Evolutionary conservation across 2,329 filamentous ascomycete genomes (phyloP), one percentile per base, ranked within the genome.

Genomic region (Aspergillus calidoustus): DNA sequence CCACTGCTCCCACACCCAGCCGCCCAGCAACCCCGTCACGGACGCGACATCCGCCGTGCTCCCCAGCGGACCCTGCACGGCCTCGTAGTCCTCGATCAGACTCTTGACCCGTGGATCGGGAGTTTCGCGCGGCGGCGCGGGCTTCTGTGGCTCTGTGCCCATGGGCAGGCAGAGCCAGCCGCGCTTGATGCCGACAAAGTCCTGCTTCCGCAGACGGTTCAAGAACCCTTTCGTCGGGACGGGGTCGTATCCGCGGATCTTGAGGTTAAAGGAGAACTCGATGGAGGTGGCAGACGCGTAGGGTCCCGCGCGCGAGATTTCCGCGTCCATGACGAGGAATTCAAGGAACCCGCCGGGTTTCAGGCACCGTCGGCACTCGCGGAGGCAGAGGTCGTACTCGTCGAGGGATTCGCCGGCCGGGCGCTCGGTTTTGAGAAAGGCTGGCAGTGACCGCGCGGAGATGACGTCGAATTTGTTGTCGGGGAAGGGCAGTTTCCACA

Each of bases 1-100:
- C 95, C 95, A 99, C 75, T 92, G 91, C 84, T 99, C 95, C 94
- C 93, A 99, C 75, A 89, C 89, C 89, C 93, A 95, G 28, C 90
- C 89, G 4, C 92, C 95, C 0, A 94, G 87, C 46, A 98, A 80
- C 22, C 93, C 93, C 13, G 91, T 90, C 66, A 97, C 82, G 69
- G 86, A 88, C 1, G 91, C 91, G 15, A 89, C 86, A 72, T 88
- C 86, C 54, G 88, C 86, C 0, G 90, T 92, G 69, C 86, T 90
- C 7, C 91, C 91, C n/a, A 83, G 72, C 1, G 81, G 80, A 1
- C 80, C 80, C 19, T 80, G 79, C 7, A 81, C 80, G 19, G 89
- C 88, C 64, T 91, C 88, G 67, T 87, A 81, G 66, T 84, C 82
- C 52, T 74, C 71, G 48, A 75, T 71, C 52, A 69, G 70, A 55